Evolutionary conservation across 1,284 basidiomycete species (phyloP).

Genomic region (Ganoderma multipileum): DNA sequence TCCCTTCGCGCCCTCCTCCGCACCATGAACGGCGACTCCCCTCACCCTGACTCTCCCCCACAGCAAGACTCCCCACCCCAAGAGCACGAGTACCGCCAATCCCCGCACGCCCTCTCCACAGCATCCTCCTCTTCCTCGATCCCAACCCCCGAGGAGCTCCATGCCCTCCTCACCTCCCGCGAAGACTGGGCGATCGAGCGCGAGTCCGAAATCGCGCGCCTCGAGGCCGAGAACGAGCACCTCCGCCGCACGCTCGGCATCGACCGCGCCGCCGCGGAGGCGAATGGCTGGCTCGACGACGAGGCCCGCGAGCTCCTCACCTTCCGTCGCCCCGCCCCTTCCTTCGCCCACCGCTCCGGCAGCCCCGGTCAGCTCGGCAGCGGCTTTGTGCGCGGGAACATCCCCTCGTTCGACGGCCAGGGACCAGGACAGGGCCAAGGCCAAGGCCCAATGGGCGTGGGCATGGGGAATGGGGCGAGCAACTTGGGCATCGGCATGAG

Average conservation of each 20-base stretch:
- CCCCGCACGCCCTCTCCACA: constrained; percentile 29
- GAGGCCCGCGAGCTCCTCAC: constrained; percentile 40
- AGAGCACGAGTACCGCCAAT: constrained; percentile 8
- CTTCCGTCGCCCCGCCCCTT: constrained; percentile 16
- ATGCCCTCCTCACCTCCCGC: constrained; percentile 38
- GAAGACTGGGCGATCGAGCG: constrained; percentile 87
- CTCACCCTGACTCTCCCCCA: constrained; percentile 32
- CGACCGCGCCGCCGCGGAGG: constrained; percentile 58
- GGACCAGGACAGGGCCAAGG: neutral
- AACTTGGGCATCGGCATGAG: constrained; percentile 20
- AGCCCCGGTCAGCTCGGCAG: constrained; percentile 23
- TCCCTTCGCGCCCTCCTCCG: constrained; percentile 78
- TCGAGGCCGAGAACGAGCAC: constrained; percentile 83
- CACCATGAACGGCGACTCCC: constrained; percentile 62
- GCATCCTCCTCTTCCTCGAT: constrained; percentile 23
- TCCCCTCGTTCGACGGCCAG: constrained; percentile 20
- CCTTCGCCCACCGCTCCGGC: constrained; percentile 16
- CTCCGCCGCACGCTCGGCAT: constrained; percentile 80
- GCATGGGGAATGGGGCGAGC: neutral
- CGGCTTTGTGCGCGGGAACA: constrained; percentile 16
- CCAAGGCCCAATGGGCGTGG: constrained; percentile 7
- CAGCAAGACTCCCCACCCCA: constrained; percentile 2
- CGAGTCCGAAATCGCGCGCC: constrained; percentile 80
- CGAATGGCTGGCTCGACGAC: constrained; percentile 50
- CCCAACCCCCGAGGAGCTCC: constrained; percentile 42